Evolutionary conservation across 768 basidiomycete species (phyloP).

Genomic region (Postia placenta): DNA sequence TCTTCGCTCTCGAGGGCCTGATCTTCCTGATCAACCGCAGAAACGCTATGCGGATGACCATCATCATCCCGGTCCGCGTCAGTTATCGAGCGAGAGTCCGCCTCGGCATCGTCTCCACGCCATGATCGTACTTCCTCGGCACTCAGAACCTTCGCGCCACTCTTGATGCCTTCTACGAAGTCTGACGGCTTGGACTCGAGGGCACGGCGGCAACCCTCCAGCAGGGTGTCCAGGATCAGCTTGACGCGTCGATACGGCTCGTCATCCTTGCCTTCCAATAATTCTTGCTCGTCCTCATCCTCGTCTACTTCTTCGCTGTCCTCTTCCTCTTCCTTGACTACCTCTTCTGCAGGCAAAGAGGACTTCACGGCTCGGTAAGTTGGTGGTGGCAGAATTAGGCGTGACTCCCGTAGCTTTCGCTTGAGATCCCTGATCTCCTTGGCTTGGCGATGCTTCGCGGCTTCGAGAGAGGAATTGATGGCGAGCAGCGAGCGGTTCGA

Average conservation of each 20-base stretch:
- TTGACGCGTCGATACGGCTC: slow-evolving; percentile 59
- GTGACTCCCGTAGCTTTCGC: slow-evolving; percentile 75
- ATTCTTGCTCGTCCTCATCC: slow-evolving; percentile 35
- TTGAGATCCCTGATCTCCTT: slow-evolving; percentile 83
- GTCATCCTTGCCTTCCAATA: slow-evolving; percentile 35
- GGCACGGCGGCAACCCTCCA: slow-evolving; percentile 53
- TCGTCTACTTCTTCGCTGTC: slow-evolving; percentile 35
- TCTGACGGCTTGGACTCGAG: slow-evolving; percentile 54
- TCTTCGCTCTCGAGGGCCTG: slow-evolving; percentile 24
- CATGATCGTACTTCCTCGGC: slow-evolving; percentile 67
- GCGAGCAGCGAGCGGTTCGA: slow-evolving; percentile 80
- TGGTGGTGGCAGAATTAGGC: slow-evolving; percentile 68
- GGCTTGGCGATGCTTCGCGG: slow-evolving; percentile 71
- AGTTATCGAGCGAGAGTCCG: slow-evolving; percentile 11
- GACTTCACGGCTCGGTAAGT: slow-evolving; percentile 52
- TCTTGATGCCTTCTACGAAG: slow-evolving; percentile 34
- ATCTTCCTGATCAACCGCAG: slow-evolving; percentile 13
- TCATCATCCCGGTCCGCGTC: slow-evolving; percentile 10
- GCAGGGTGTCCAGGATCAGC: slow-evolving; percentile 53
- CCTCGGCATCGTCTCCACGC: slow-evolving; percentile 24
- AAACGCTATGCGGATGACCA: slow-evolving; percentile 16
- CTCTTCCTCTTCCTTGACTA: slow-evolving; percentile 36
- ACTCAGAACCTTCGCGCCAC: slow-evolving; percentile 61
- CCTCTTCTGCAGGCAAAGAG: slow-evolving; percentile 38
- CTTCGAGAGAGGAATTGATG: slow-evolving; percentile 80